These are phyloP conservation scores for Glarea lozoyensis DNA, from an alignment of 495 filamentous ascomycete species.

Conservation along the genomic window DNA sequence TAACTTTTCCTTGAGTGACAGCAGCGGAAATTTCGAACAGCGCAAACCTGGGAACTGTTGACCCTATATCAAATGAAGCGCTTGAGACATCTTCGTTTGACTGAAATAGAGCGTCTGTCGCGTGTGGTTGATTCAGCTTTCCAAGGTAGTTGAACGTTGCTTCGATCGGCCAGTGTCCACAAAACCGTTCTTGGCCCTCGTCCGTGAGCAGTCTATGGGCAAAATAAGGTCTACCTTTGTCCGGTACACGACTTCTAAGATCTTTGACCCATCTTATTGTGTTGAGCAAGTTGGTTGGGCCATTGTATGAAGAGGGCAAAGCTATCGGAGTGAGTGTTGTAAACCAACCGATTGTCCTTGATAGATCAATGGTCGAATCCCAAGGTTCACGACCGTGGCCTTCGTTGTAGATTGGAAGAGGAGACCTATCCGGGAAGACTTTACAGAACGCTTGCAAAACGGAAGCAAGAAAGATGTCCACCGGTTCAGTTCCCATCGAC, in stretches of 20 bases:
- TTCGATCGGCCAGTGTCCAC: conserved; percentile 12
- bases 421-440: conserved; percentile 18
- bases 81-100: conserved; percentile 6
- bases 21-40: conserved; percentile 20
- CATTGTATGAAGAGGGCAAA: neutral
- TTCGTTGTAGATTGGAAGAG: conserved; percentile 32
- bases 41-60: conserved; percentile 26
- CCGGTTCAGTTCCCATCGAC: conserved; percentile 38
- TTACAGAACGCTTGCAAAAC: conserved; percentile 41
- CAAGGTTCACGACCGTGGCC: conserved; percentile 48
- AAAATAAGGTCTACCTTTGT: conserved; percentile 35
- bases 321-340: conserved; percentile 43
- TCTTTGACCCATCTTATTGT: conserved; percentile 36
- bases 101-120: conserved; percentile 16
- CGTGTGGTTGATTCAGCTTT: conserved; percentile 29
- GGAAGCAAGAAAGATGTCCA: conserved; percentile 45
- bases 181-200: neutral
- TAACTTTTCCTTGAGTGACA: conserved; percentile 13
- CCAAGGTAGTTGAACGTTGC: conserved; percentile 36
- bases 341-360: conserved; percentile 54
- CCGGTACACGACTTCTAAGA: conserved; percentile 28
- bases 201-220: conserved; percentile 21
- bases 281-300: neutral
- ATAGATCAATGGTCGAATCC: conserved; percentile 42
- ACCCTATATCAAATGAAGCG: conserved; percentile 30